These are phyloP conservation scores for Zasmidium citrigriseum DNA, from an alignment of 2,329 filamentous ascomycete genomes.

Conservation along the genomic window DNA sequence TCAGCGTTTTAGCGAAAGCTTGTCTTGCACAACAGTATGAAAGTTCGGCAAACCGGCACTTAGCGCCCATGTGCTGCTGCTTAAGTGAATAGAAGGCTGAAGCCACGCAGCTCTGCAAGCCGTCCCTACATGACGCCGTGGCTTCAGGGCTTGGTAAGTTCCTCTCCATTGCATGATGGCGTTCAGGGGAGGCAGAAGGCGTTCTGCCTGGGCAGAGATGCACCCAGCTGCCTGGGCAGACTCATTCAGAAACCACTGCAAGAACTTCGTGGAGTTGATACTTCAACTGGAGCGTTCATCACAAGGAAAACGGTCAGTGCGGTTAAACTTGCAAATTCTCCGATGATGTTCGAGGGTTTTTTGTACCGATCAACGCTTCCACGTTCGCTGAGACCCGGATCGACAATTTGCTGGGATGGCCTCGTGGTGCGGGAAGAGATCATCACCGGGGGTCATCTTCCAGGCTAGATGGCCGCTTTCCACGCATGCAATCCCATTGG, in stretches of 20 bases:
- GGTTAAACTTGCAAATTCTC: not conserved
- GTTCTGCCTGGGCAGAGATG: not conserved
- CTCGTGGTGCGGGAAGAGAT: not conserved
- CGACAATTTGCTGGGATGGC: not conserved
- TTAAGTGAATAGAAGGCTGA: not conserved
- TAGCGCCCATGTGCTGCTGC: not conserved
- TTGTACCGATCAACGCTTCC: not conserved
- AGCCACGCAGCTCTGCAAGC: not conserved
- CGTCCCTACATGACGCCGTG: not conserved
- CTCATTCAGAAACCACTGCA: not conserved
- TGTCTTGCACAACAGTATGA: not conserved
- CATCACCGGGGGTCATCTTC: not conserved
- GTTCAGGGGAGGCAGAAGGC: not conserved
- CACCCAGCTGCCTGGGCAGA: too few species aligned
- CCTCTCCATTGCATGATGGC: not conserved
- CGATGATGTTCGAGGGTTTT: not conserved
- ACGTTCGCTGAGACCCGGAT: not conserved
- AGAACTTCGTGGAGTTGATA: not conserved
- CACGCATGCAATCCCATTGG: too few species aligned
- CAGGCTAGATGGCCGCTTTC: not conserved
- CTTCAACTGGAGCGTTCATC: not conserved
- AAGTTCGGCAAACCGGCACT: not conserved
- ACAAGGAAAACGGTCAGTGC: not conserved
- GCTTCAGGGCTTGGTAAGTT: not conserved
- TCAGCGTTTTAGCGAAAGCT: not conserved